Evolutionary conservation across 1,284 basidiomycete genomes (phyloP).

Genomic region (Apiotrichum veenhuisii): DNA sequence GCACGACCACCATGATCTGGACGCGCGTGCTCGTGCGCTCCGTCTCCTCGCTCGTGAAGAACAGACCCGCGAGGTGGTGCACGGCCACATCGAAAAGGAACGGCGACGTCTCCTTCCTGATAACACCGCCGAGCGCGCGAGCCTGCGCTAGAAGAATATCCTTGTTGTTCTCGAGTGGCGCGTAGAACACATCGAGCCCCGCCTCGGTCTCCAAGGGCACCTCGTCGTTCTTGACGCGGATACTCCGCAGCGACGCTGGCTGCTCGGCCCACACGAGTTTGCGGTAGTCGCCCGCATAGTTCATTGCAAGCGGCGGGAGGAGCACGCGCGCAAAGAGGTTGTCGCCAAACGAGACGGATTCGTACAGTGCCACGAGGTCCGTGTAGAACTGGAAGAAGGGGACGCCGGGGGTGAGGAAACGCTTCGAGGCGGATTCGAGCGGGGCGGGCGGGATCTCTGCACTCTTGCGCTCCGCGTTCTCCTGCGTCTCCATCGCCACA

Average conservation of each 20-base stretch:
- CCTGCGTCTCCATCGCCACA: slow-evolving; percentile 34
- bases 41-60: slow-evolving; percentile 57
- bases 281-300: slow-evolving; percentile 78
- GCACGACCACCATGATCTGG: slow-evolving; percentile 15
- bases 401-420: slow-evolving; percentile 60
- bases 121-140: slow-evolving; percentile 43
- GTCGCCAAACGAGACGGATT: slow-evolving; percentile 84
- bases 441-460: slow-evolving; percentile 18
- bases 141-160: slow-evolving; percentile 60
- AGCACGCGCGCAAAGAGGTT: slow-evolving; percentile 69
- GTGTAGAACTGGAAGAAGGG: slow-evolving; percentile 95
- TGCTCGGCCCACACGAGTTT: slow-evolving; percentile 78
- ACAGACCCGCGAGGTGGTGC: slow-evolving; percentile 71
- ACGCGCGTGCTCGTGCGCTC: slow-evolving; percentile 7
- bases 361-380: slow-evolving; percentile 83
- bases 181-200: slow-evolving; percentile 60
- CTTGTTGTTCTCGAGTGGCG: slow-evolving; percentile 65
- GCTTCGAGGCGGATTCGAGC: slow-evolving; percentile 60
- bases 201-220: slow-evolving; percentile 36
- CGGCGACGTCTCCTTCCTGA: slow-evolving; percentile 41
- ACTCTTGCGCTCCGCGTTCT: background rate
- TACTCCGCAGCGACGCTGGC: slow-evolving; percentile 58
- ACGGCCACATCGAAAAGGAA: slow-evolving; percentile 69
- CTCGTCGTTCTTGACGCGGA: slow-evolving; percentile 46
- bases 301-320: slow-evolving; percentile 64